Evolutionary conservation across 2,329 filamentous ascomycete genomes (phyloP).

Genomic region (Passalora sequoiae): DNA sequence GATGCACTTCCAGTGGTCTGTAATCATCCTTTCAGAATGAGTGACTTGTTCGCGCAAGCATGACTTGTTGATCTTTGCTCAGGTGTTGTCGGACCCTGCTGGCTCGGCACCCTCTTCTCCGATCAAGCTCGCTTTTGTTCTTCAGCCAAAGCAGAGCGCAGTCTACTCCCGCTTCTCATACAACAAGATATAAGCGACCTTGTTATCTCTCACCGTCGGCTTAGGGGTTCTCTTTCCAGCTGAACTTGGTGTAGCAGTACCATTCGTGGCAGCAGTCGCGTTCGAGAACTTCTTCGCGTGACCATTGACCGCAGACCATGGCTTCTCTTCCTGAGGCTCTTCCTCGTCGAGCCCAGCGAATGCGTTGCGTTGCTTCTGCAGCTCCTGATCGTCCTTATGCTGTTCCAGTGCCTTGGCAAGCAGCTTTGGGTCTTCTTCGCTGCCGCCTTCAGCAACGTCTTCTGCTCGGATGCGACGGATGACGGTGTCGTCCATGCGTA

Average conservation of each 20-base stretch:
- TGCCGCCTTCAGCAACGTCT: constrained; percentile 80
- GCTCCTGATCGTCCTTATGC: constrained; percentile 53
- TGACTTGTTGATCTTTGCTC: no score
- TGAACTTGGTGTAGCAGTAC: constrained; percentile 47
- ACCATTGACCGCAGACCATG: constrained; percentile 78
- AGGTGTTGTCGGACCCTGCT: no score
- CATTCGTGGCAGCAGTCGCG: constrained; percentile 54
- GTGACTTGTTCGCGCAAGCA: no score
- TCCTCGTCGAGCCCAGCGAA: constrained; percentile 65
- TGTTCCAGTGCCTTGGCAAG: constrained; percentile 62
- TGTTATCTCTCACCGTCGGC: constrained; percentile 71
- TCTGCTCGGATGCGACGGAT: constrained; percentile 80
- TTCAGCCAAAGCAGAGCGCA: no score
- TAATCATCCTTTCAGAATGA: no score
- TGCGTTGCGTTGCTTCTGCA: constrained; percentile 56
- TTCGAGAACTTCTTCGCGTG: constrained; percentile 55
- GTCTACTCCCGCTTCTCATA: constrained; percentile 57
- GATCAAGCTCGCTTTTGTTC: no score
- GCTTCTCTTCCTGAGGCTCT: constrained; percentile 59
- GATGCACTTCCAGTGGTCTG: no score
- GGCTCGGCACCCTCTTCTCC: no score
- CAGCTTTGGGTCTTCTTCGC: constrained; percentile 70
- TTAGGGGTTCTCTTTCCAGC: constrained; percentile 52
- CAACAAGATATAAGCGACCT: constrained; percentile 94
- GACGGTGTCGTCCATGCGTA: constrained; percentile 88